phyloP scores from a whole-genome alignment of 805 yeast species.

The Kuraishia piskuri region DNA sequence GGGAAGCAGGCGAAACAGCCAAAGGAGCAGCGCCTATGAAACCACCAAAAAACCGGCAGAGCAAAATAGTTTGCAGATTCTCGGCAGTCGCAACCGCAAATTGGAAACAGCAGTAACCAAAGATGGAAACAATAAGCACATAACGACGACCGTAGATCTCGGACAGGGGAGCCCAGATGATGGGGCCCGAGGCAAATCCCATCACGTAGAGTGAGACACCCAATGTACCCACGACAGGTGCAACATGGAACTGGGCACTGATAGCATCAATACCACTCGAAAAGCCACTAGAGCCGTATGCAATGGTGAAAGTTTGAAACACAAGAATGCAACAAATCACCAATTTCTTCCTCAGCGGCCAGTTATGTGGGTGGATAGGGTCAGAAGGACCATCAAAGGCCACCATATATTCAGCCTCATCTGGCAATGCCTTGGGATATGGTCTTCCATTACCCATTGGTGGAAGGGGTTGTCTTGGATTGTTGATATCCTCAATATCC shows the following conservation, averaged over 20 bases:
- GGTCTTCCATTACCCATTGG: slow-evolving; percentile 62
- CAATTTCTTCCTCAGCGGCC: slow-evolving; percentile 45
- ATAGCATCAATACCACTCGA: slow-evolving; percentile 36
- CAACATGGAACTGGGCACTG: slow-evolving; percentile 27
- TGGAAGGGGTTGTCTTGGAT: slow-evolving; percentile 26
- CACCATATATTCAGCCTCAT: slow-evolving; percentile 50
- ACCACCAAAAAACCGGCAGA: slow-evolving; percentile 51
- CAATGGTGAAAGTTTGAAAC: slow-evolving; percentile 37
- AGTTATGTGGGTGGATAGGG: slow-evolving; percentile 75
- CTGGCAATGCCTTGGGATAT: slow-evolving; percentile 55
- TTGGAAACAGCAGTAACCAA: slow-evolving; percentile 29
- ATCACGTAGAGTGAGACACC: slow-evolving; percentile 51
- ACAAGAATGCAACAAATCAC: slow-evolving; percentile 35
- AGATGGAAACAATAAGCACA: slow-evolving; percentile 34
- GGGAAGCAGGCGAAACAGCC: slow-evolving; percentile 49
- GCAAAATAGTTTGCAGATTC: slow-evolving; percentile 40
- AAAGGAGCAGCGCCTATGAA: slow-evolving; percentile 53
- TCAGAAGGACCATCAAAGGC: slow-evolving; percentile 73
- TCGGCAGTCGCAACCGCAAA: slow-evolving; percentile 44
- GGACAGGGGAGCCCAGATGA: slow-evolving; percentile 54
- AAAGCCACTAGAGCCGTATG: slow-evolving; percentile 78
- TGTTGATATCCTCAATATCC: slow-evolving; percentile 13
- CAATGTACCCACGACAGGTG: slow-evolving; percentile 38
- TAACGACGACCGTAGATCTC: slow-evolving; percentile 35
- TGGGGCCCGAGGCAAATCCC: slow-evolving; percentile 64